These are phyloP conservation scores for Carpinus fangiana DNA, from an alignment of 306 rosid species.

Conservation along the genomic window DNA sequence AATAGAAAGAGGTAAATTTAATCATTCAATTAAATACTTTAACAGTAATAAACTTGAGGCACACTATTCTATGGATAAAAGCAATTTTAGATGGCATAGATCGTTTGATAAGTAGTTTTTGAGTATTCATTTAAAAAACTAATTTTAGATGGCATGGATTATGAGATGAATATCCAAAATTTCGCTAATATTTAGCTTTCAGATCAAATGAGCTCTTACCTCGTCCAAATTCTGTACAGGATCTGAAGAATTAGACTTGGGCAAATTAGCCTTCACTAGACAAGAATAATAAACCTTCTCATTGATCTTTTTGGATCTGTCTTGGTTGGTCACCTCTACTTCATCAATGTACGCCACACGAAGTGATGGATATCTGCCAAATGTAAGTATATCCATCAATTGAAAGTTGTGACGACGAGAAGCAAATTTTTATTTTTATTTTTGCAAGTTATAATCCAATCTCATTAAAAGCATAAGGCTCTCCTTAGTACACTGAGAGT, in stretches of 20 bases:
- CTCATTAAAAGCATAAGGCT: too few species aligned
- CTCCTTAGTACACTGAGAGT: too few species aligned
- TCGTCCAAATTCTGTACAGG: slow-evolving; percentile 86
- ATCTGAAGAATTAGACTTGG: slow-evolving; percentile 78
- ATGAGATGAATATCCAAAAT: neutral
- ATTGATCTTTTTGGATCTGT: slow-evolving; percentile 67
- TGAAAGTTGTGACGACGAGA: neutral
- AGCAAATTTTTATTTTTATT: neutral
- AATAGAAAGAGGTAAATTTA: too few species aligned
- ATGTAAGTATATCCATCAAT: slow-evolving; percentile 19
- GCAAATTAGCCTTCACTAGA: slow-evolving; percentile 87
- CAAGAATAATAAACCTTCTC: slow-evolving; percentile 83
- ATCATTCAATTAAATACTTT: too few species aligned
- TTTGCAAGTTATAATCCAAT: too few species aligned
- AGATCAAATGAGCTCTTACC: slow-evolving; percentile 41
- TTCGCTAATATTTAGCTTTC: neutral
- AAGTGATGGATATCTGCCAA: slow-evolving; percentile 85
- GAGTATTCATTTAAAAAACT: too few species aligned
- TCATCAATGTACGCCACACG: slow-evolving; percentile 96
- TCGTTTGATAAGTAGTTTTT: neutral
- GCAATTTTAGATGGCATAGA: neutral
- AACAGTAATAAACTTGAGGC: neutral
- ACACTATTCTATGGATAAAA: neutral
- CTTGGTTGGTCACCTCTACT: slow-evolving; percentile 90
- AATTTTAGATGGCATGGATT: neutral